Base-by-base conservation (phyloP, 345 rosid species). In the Xanthoceras sorbifolium region DNA sequence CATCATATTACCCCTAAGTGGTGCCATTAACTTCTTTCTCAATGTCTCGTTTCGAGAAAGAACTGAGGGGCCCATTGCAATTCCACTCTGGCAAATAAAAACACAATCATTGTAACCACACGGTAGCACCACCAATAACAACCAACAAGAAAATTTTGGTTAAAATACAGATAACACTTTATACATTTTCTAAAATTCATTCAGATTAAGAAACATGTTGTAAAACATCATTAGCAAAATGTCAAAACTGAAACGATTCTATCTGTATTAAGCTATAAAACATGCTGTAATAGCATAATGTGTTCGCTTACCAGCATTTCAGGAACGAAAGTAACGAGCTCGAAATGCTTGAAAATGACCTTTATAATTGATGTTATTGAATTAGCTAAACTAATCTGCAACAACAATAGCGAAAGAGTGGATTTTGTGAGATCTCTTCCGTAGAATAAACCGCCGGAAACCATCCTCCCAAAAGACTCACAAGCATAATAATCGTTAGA, bases 51-150 rank as follows among this genome's bases (percentile, higher is more conserved):
- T 69, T 25, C 66, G 76, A 46, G 83, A 84, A 17, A 87, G 75
- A 34, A 80, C 55, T 2, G 87, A 80, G 12, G 88, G 84, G 42
- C 90, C 86, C 74, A 83, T 4, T 42, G 54, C 72, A 17, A 87
- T 83, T 32, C 84, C 88, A 69, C 88, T 87, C 57, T 50, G 17
- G 17, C 48, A 2, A 32, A 32, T 32, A 32, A 32, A 32, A 32
- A 32, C n/a, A n/a, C n/a, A n/a, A n/a, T n/a, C n/a, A n/a, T n/a
- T n/a, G n/a, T n/a, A n/a, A n/a, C n/a, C n/a, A n/a, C n/a, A n/a
- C n/a, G n/a, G n/a, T n/a, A n/a, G n/a, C n/a, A n/a, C n/a, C n/a
- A n/a, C n/a, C n/a, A n/a, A n/a, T n/a, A n/a, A n/a, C n/a, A n/a
- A n/a, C n/a, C n/a, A n/a, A n/a, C n/a, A n/a, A n/a, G n/a, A n/a